These are phyloP conservation scores for Candida rishiriensis DNA, from an alignment of 805 yeast genomes.

Conservation along the genomic window DNA sequence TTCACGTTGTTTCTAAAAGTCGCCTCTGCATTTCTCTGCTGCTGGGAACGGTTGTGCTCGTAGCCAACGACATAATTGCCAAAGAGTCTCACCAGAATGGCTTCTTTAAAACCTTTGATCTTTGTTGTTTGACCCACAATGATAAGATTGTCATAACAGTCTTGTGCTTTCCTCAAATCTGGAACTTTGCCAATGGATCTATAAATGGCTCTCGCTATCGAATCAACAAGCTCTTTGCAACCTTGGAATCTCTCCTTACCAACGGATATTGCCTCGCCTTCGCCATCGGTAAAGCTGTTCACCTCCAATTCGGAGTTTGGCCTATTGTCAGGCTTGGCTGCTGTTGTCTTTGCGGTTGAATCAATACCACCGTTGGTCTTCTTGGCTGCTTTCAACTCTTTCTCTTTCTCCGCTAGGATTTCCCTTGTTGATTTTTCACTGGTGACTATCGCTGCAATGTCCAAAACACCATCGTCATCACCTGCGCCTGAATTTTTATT, in stretches of 20 bases:
- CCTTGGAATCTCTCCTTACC: conserved; percentile 92
- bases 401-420: conserved; percentile 27
- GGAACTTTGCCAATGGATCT: conserved; percentile 46
- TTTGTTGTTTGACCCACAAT: conserved; percentile 73
- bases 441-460: conserved; percentile 85
- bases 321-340: conserved; percentile 3
- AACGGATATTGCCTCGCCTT: conserved; percentile 56
- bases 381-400: conserved; percentile 15
- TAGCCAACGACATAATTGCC: conserved; percentile 22
- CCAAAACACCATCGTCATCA: conserved; percentile 70
- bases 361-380: conserved; percentile 6
- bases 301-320: conserved; percentile 67
- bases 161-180: conserved; percentile 69
- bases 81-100: conserved; percentile 51
- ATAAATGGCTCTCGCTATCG: conserved; percentile 51
- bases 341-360: neutral
- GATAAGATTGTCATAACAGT: conserved; percentile 78
- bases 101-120: conserved; percentile 73
- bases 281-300: conserved; percentile 62
- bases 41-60: conserved; percentile 3
- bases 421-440: conserved; percentile 63
- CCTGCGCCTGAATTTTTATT: conserved; percentile 17
- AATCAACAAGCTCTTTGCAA: conserved; percentile 50
- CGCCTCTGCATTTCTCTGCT: conserved; percentile 17
- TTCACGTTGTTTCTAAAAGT: conserved; percentile 28